These are phyloP conservation scores for Cynara cardunculus DNA, from an alignment of 129 eudicot genomes.

Conservation along the genomic window DNA sequence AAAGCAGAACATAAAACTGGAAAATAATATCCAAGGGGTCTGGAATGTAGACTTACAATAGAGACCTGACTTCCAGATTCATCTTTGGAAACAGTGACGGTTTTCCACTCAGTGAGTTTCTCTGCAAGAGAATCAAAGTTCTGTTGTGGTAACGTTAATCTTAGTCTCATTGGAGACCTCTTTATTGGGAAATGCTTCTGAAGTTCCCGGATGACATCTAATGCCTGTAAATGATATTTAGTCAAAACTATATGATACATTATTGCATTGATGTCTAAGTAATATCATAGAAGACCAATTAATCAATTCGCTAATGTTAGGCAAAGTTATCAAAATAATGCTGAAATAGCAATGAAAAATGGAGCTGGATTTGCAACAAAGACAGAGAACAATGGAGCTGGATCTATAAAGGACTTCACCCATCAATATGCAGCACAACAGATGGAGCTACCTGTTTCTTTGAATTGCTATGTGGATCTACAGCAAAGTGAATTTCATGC, in stretches of 20 bases:
- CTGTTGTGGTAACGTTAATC: slow-evolving; percentile 49
- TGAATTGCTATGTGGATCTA: slow-evolving; percentile 87
- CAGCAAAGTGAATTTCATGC: slow-evolving; percentile 98
- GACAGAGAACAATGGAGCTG: neutral
- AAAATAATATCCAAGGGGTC: neutral
- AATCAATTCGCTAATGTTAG: neutral
- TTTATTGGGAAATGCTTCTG: slow-evolving; percentile 84
- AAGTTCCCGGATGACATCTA: slow-evolving; percentile 96
- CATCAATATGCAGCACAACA: neutral
- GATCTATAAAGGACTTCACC: neutral
- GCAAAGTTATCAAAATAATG: neutral
- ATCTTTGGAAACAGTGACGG: slow-evolving; percentile 58
- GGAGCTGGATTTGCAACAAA: neutral
- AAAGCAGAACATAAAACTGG: neutral
- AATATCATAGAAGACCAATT: neutral
- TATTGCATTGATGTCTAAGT: neutral
- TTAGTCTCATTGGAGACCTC: slow-evolving; percentile 82
- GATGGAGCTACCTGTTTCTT: slow-evolving; percentile 75
- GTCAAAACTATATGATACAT: neutral
- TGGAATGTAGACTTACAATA: slow-evolving; percentile 49
- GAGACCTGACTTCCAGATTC: slow-evolving; percentile 71
- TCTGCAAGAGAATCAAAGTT: slow-evolving; percentile 48
- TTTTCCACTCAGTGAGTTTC: slow-evolving; percentile 70
- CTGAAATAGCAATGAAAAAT: neutral
- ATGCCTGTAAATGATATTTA: slow-evolving; percentile 49